Base-by-base conservation (phyloP, 2,329 filamentous ascomycete species). In the Ophiocordyceps camponoti-saundersi region DNA sequence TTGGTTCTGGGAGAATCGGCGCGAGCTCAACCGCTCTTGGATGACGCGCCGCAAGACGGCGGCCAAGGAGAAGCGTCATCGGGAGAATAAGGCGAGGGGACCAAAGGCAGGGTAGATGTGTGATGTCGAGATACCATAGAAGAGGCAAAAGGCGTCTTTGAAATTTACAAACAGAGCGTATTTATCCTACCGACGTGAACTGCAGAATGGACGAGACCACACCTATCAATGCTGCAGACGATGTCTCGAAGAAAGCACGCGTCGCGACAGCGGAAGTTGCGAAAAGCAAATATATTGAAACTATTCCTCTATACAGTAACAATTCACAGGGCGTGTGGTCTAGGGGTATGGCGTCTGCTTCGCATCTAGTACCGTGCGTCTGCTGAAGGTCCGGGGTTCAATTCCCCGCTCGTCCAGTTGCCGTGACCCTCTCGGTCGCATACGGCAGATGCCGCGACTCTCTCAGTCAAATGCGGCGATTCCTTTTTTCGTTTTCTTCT, bases 1-100 rank as follows among this genome's bases (percentile, higher is more conserved):
- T 48, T 80, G 75, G 70, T 84, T 84, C 61, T 83, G 78, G 71
- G 74, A 81, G 53, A 74, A 80, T 51, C 65, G 80, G 16, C 72
- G 79, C 1, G 74, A 82, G 39, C 64, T 80, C 46, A 83, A 81
- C 56, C 64, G 73, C 46, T 75, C 76, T 15, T 84, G 80, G 80
- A 80, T 79, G 65, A 73, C 69, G 58, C 67, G 79, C 48, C 69
- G 75, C 52, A 81, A 80, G 66, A 63, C 70, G 50, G 77, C 68
- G 4, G 68, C 71, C 30, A 84, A 84, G 68, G 77, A 81, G 61
- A 80, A 77, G 66, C 68, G 79, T 44, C 79, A 82, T 56, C 67
- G 73, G 48, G 79, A 82, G 51, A 82, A 82, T 57, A 74, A 72
- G 56, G 70, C 74, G 32, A 65, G 74, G 47, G 70, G 71, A 16